Percentiles rank a stretch among this genome's conserved stretches.
phyloP scores from a whole-genome alignment of 208 protist species.

The Blastocrithidia nonstop region DNA sequence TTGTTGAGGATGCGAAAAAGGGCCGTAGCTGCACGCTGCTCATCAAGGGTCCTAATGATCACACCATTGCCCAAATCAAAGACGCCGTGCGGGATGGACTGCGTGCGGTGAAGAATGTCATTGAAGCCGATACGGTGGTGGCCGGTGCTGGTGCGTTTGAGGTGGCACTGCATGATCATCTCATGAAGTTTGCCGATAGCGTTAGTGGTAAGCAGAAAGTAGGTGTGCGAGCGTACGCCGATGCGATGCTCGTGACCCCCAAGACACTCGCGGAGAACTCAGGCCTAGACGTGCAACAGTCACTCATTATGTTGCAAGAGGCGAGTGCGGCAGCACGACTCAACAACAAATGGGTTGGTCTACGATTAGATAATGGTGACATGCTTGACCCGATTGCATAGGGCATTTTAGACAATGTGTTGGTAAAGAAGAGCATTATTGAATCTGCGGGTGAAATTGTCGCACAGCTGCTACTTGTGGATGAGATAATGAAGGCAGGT shows the following conservation, averaged over 20 bases:
- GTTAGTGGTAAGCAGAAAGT: constrained; percentile 89
- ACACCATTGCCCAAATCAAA: constrained; percentile 99
- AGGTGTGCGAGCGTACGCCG: constrained; percentile 97
- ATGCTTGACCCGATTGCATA: constrained; percentile 85
- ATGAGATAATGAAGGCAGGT: constrained; percentile 99
- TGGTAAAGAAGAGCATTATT: constrained; percentile 97
- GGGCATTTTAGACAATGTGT: constrained; percentile 97
- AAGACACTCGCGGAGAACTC: constrained; percentile 98
- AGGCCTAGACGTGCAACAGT: constrained; percentile 95
- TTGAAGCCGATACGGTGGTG: constrained; percentile 90
- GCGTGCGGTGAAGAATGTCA: constrained; percentile 97
- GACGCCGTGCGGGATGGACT: constrained; percentile 98
- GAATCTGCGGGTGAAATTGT: constrained; percentile 94
- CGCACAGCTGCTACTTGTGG: constrained; percentile 97
- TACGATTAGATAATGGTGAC: constrained; percentile 96
- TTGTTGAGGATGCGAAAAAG: constrained; percentile 96
- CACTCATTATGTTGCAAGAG: constrained; percentile 92
- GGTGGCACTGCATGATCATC: constrained; percentile 84
- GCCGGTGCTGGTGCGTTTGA: constrained; percentile 98
- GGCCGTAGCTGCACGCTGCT: constrained; percentile 98
- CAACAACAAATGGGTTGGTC: constrained; percentile 77
- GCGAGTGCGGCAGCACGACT: constrained; percentile 44
- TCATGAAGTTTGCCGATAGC: constrained; percentile 84
- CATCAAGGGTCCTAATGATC: constrained; percentile 98
- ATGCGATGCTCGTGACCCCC: constrained; percentile 97